A percentile compares a stretch with the other conserved stretches of the same genome.
Evolutionary conservation across 2,329 filamentous ascomycete species (phyloP).

Genomic region (Scolecobasidium constrictum): DNA sequence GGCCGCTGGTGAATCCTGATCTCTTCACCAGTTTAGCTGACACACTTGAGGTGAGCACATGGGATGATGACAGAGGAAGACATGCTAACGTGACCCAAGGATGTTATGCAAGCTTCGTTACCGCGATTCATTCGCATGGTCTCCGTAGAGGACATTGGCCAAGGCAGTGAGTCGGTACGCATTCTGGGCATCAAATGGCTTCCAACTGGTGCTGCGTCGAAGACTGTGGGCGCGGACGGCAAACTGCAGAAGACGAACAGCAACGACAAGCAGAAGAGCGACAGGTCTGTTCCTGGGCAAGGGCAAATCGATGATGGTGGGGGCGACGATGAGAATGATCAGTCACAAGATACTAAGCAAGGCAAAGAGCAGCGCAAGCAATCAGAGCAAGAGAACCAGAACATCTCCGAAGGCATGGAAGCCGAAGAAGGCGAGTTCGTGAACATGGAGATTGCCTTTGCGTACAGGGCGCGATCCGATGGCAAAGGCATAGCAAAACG

Average conservation of each 20-base stretch:
- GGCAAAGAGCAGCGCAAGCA: constrained; percentile 23
- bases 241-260: constrained; percentile 32
- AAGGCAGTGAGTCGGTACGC: constrained; percentile 60
- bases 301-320: constrained; percentile 25
- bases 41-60: constrained; percentile 45
- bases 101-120: constrained; percentile 69
- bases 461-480: constrained; percentile 55
- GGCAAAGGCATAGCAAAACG: constrained; percentile 50
- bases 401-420: constrained; percentile 52
- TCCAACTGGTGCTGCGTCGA: constrained; percentile 56
- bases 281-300: constrained; percentile 38
- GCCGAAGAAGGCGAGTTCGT: constrained; percentile 70
- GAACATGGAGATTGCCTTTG: constrained; percentile 65
- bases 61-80: neutral
- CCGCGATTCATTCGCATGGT: constrained; percentile 63
- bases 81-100: constrained; percentile 20
- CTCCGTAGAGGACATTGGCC: constrained; percentile 63
- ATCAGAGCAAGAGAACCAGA: constrained; percentile 20
- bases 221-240: constrained; percentile 49
- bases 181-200: constrained; percentile 64
- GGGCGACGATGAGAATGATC: constrained; percentile 22
- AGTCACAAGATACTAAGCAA: constrained; percentile 23
- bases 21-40: constrained; percentile 59
- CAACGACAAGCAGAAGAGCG: constrained; percentile 34
- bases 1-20: constrained; percentile 67